Evolutionary conservation across 202 grass and related monocot species (phyloP).

Genomic region (Eragrostis tef): DNA sequence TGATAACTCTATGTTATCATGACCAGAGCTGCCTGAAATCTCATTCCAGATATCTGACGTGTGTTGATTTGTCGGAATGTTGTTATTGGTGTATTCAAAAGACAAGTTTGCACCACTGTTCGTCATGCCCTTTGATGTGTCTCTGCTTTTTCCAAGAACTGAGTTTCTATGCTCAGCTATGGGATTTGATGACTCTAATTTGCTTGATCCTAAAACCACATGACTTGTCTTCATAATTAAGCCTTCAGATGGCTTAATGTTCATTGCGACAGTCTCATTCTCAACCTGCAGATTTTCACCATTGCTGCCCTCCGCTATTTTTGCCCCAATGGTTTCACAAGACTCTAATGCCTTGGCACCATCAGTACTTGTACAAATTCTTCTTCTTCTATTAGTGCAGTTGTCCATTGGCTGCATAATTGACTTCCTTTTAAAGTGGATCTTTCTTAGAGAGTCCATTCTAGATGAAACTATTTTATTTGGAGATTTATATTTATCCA

Average conservation of each 20-base stretch:
- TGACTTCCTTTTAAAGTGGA: conserved; percentile 6
- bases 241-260: not conserved
- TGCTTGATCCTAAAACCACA: conserved; percentile 1
- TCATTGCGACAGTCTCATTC: conserved; percentile 11
- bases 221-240: not conserved
- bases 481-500: conserved; percentile 11
- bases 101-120: not conserved
- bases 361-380: conserved; percentile 17
- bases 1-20: not conserved
- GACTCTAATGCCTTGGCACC: conserved; percentile 26
- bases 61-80: not conserved
- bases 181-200: not conserved
- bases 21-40: too few species aligned
- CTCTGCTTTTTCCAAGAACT: not conserved
- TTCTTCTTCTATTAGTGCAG: not conserved
- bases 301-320: conserved; percentile 27
- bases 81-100: not conserved
- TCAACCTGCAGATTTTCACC: conserved; percentile 33
- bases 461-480: conserved; percentile 2
- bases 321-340: conserved; percentile 23
- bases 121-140: not conserved
- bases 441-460: not conserved
- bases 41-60: not conserved
- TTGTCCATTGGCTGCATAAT: not conserved
- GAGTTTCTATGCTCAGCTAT: not conserved